These are phyloP conservation scores for Phytophthora europaea DNA, from an alignment of 352 stramenopile genomes.

Conservation along the genomic window DNA sequence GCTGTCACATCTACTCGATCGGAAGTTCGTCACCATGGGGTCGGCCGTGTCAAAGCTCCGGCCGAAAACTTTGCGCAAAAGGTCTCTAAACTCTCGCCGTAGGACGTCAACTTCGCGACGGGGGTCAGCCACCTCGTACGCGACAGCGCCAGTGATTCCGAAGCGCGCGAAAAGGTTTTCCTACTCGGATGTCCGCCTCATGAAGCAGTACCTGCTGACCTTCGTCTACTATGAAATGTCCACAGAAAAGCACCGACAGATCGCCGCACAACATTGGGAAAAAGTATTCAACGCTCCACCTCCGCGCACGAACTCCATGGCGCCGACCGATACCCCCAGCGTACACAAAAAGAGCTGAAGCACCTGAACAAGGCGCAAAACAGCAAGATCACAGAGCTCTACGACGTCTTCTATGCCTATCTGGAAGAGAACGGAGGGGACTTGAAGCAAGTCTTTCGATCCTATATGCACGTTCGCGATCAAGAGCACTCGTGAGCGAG, in stretches of 20 bases:
- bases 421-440: slow-evolving; percentile 56
- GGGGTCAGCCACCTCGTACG: neutral
- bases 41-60: slow-evolving; percentile 9
- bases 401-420: slow-evolving; percentile 65
- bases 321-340: neutral
- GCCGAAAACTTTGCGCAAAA: neutral
- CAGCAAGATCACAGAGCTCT: slow-evolving; percentile 53
- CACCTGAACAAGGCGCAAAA: slow-evolving; percentile 38
- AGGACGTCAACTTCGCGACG: neutral
- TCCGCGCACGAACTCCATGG: slow-evolving; percentile 7
- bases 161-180: slow-evolving; percentile 36
- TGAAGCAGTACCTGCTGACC: slow-evolving; percentile 51
- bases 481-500: no score
- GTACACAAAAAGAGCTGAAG: slow-evolving; percentile 25
- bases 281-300: slow-evolving; percentile 39
- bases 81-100: neutral
- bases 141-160: neutral
- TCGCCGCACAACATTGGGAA: slow-evolving; percentile 55
- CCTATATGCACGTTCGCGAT: slow-evolving; percentile 59
- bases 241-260: slow-evolving; percentile 49
- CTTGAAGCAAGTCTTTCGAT: slow-evolving; percentile 60
- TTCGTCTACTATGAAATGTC: slow-evolving; percentile 54
- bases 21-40: slow-evolving; percentile 23
- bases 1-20: neutral
- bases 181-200: slow-evolving; percentile 41